Base-by-base conservation (phyloP, 2,329 filamentous ascomycete genomes). In the Paramyrothecium roridum region DNA sequence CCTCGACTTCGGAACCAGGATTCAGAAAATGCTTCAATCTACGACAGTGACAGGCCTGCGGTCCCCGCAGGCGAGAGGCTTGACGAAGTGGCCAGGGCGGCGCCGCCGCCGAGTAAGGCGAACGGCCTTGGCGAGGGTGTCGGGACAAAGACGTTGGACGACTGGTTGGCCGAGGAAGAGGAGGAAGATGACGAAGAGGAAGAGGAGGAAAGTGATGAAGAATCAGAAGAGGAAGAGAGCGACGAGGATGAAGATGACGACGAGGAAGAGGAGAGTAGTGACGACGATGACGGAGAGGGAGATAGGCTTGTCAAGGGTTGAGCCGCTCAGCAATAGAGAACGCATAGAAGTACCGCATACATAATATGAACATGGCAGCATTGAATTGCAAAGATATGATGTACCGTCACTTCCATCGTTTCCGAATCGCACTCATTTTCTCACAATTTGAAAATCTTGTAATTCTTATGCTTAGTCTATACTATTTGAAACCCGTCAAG, bases 91-190 rank as follows among this genome's bases (percentile, higher is more conserved):
- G 75, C 71, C 55, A 68, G 68, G 19, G 57, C 65, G 10, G 61
- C 62, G 20, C 72, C 65, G 10, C 61, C 62, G 20, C 72, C 72
- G 10, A 72, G 68, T 43, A 82, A 75, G 63, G 71, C 74, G 16
- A 86, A 86, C 65, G 83, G 76, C 1, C 60, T 73, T 16, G 72
- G 74, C 6, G 86, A 86, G 50, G 78, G 73, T 12, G 69, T 79
- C 1, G 80, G 81, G 52, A 84, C 85, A 45, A 96, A 96, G 81
- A 91, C 88, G 20, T 75, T 99, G 59, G 92, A 98, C 75, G 91
- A 96, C 69, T 98, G 95, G 93, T 78, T 98, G 55, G 91, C 88
- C 4, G 89, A 91, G 65, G 85, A 84, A 47, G 83, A 85, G 17
- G 79, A 77, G 26, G 81, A 79, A n/a, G 83, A 80, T 2, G 82